phyloP scores from a whole-genome alignment of 352 stramenopile species.

The Globisporangium camurandrum region DNA sequence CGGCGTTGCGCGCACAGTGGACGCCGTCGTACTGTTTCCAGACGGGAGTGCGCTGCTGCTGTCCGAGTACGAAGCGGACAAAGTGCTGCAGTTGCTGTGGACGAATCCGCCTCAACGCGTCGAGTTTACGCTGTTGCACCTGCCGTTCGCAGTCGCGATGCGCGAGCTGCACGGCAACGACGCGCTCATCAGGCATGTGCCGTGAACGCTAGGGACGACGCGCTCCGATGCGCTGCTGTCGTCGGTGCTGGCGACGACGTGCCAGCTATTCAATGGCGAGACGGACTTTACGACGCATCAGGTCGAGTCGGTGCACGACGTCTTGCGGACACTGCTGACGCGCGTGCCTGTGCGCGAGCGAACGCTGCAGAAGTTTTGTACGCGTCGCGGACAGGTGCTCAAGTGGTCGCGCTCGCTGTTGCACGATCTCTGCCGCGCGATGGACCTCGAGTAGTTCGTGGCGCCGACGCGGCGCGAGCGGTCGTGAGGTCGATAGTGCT shows the following conservation, averaged over 20 bases:
- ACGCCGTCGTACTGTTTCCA: slow-evolving; percentile 8
- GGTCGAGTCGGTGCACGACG: background rate
- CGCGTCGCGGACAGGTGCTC: background rate
- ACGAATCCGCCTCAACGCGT: background rate
- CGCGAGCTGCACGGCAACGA: background rate
- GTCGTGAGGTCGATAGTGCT: no score
- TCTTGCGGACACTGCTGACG: background rate
- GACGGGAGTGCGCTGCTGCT: background rate
- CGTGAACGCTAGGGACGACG: background rate
- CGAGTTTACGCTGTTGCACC: background rate
- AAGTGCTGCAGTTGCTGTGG: slow-evolving; percentile 1
- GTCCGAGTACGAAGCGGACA: slow-evolving; percentile 5
- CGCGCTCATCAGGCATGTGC: background rate
- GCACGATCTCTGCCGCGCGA: slow-evolving; percentile 4
- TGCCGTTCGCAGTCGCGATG: background rate
- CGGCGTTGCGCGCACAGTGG: slow-evolving; percentile 23
- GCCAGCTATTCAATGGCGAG: slow-evolving; percentile 6
- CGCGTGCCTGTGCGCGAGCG: background rate
- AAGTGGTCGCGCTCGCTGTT: slow-evolving; percentile 4
- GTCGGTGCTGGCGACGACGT: background rate
- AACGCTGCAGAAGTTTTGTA: background rate
- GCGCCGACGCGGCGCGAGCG: no score
- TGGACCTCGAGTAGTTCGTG: slow-evolving; percentile 5
- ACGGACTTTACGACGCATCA: slow-evolving; percentile 1
- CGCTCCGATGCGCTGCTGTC: background rate